phyloP scores from a whole-genome alignment of 2,329 filamentous ascomycete species.

The Stagonosporopsis tanaceti region DNA sequence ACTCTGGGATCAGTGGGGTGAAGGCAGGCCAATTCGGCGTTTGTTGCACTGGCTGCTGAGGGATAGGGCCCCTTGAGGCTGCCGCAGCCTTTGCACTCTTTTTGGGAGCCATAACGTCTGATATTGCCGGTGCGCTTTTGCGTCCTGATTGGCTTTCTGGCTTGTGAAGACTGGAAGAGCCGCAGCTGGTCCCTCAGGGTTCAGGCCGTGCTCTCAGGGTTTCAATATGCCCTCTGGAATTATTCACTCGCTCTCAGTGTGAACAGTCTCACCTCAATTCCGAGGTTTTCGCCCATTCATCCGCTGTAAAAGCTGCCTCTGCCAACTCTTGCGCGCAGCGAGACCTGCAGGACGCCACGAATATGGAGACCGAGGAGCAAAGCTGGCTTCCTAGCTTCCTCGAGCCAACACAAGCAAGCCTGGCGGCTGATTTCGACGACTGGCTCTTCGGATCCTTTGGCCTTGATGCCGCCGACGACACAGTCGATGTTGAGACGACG shows the following conservation, averaged over 20 bases:
- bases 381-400: not conserved
- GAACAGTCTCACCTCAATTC: too few relatives aligned
- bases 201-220: not conserved
- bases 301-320: not conserved
- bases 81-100: conserved; percentile 37
- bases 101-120: conserved; percentile 40
- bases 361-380: not conserved
- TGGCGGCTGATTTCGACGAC: not conserved
- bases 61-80: conserved; percentile 2
- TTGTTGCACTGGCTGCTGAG: conserved; percentile 14
- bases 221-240: not conserved
- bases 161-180: not conserved
- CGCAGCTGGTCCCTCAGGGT: not conserved
- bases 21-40: conserved; percentile 75
- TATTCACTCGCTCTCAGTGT: not conserved
- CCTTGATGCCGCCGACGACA: not conserved
- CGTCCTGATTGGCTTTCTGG: not conserved
- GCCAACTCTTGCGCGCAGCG: not conserved
- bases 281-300: not conserved
- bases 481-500: not conserved
- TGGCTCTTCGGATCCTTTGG: not conserved
- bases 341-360: not conserved
- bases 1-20: conserved; percentile 71
- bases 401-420: not conserved
- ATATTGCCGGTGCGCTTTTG: not conserved